phyloP scores from a whole-genome alignment of 345 rosid genomes.

The Salix suchowensis region DNA sequence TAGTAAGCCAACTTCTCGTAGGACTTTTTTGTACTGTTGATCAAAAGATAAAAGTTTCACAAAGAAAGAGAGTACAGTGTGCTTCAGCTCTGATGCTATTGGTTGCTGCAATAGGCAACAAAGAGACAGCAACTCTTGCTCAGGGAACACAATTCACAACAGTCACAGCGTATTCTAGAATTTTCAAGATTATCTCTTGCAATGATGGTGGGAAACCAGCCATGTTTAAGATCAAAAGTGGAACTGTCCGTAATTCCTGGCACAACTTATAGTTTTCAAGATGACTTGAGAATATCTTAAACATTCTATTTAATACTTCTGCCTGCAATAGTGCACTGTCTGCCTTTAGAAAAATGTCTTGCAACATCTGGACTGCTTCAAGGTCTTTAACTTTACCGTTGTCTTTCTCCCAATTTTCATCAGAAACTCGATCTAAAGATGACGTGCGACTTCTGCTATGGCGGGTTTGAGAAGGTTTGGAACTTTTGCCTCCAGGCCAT shows the following conservation, averaged over 20 bases:
- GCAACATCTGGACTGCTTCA: slow-evolving; percentile 98
- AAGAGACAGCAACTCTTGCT: slow-evolving; percentile 94
- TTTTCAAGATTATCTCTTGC: slow-evolving; percentile 93
- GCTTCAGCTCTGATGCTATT: slow-evolving; percentile 82
- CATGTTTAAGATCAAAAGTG: slow-evolving; percentile 94
- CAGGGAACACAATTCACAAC: slow-evolving; percentile 99
- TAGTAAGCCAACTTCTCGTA: slow-evolving; percentile 95
- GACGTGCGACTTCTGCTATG: slow-evolving; percentile 59
- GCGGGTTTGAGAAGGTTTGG: slow-evolving; percentile 50
- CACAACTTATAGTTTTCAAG: slow-evolving; percentile 90
- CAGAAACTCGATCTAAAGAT: slow-evolving; percentile 59
- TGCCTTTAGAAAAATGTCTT: slow-evolving; percentile 94
- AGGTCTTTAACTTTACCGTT: slow-evolving; percentile 89
- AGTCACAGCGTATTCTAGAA: slow-evolving; percentile 98
- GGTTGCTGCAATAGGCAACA: slow-evolving; percentile 98
- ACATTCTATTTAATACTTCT: slow-evolving; percentile 95
- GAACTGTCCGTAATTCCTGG: slow-evolving; percentile 90
- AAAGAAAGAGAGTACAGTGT: slow-evolving; percentile 85
- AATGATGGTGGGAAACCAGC: slow-evolving; percentile 83
- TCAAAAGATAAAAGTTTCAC: slow-evolving; percentile 96
- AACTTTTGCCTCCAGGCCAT: slow-evolving; percentile 42
- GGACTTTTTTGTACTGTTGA: slow-evolving; percentile 95
- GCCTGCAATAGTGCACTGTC: slow-evolving; percentile 76
- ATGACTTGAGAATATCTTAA: slow-evolving; percentile 96
- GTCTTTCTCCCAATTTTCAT: slow-evolving; percentile 76